Percentiles rank a stretch among this genome's conserved stretches.
These are phyloP conservation scores for Abrus pulchellus DNA, from an alignment of 306 rosid species.

Conservation along the genomic window DNA sequence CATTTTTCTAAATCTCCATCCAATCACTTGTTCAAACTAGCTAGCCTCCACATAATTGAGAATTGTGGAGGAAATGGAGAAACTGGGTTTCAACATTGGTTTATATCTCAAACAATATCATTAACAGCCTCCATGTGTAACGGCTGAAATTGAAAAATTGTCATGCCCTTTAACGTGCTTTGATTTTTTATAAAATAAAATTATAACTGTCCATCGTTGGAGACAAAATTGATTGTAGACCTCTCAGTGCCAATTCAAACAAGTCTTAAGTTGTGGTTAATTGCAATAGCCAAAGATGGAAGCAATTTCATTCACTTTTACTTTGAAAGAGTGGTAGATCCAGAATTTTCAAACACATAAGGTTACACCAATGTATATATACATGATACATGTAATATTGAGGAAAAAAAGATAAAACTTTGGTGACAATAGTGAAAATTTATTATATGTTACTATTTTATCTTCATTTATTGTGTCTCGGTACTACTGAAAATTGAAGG, in stretches of 20 bases:
- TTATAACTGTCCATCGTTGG: too few relatives aligned
- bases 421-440: background rate
- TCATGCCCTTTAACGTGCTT: too few relatives aligned
- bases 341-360: too few relatives aligned
- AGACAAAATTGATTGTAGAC: too few relatives aligned
- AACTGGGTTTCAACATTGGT: background rate
- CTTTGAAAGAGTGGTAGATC: too few relatives aligned
- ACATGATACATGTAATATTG: too few relatives aligned
- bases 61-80: slow-evolving; percentile 16
- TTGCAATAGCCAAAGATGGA: background rate
- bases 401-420: too few relatives aligned
- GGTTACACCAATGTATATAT: too few relatives aligned
- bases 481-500: background rate
- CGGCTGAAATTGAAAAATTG: too few relatives aligned
- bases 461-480: too few relatives aligned
- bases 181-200: too few relatives aligned
- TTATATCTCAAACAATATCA: background rate
- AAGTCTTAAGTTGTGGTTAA: background rate
- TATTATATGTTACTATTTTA: background rate
- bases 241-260: too few relatives aligned
- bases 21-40: background rate
- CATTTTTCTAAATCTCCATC: background rate
- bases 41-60: background rate
- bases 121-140: background rate
- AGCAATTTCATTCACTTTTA: background rate